These are phyloP conservation scores for Amoebophrya sp. DNA, from an alignment of 169 alveolate species.

Conservation along the genomic window DNA sequence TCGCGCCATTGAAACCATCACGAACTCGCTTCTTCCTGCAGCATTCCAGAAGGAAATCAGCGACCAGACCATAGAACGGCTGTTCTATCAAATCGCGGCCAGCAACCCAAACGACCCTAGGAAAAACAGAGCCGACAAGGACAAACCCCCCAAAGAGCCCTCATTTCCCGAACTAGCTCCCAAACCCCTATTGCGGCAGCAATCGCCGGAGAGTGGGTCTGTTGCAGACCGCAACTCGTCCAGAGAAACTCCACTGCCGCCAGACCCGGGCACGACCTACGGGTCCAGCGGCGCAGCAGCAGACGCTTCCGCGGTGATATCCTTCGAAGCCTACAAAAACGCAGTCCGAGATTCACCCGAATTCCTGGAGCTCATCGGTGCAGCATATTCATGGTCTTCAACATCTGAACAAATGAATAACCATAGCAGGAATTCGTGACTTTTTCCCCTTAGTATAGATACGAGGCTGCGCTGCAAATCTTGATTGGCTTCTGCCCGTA, in stretches of 20 bases:
- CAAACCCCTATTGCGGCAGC: not conserved
- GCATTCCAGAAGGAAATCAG: not conserved
- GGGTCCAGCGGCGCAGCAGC: no score
- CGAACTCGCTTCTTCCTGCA: not conserved
- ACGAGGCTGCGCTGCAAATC: no score
- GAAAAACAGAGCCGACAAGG: not conserved
- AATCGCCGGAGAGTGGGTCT: not conserved
- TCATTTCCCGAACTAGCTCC: not conserved
- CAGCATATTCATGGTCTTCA: no score
- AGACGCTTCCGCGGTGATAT: not conserved
- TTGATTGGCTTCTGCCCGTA: no score
- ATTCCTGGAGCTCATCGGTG: not conserved
- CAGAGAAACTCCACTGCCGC: no score
- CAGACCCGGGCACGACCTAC: no score
- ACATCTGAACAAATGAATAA: no score
- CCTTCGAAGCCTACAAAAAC: not conserved
- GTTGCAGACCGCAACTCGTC: not conserved
- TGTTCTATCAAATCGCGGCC: constrained; percentile 1
- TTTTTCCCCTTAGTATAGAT: no score
- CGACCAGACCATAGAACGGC: not conserved
- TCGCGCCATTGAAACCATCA: not conserved
- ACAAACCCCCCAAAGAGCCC: not conserved
- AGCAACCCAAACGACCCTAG: not conserved
- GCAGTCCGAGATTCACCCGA: not conserved
- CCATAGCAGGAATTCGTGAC: no score